A percentile compares a stretch with the other conserved stretches of the same genome.
These are phyloP conservation scores for Rhizopogon vulgaris DNA, from an alignment of 768 basidiomycete species.

Conservation along the genomic window DNA sequence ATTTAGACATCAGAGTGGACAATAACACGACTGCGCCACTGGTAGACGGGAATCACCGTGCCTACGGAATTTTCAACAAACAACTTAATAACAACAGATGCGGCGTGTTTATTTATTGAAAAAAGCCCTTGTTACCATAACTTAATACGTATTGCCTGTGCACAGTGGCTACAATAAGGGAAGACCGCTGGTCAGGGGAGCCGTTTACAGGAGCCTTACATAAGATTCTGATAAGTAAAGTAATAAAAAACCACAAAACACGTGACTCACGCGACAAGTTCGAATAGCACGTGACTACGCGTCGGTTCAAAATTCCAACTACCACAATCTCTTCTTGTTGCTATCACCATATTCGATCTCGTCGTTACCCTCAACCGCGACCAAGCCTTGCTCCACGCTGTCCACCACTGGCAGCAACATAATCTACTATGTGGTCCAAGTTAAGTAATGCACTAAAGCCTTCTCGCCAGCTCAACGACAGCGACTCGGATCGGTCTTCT, in stretches of 20 bases:
- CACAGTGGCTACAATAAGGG: no score
- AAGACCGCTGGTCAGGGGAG: no score
- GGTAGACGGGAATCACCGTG: no score
- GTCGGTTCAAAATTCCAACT: neutral
- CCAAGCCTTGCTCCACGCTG: neutral
- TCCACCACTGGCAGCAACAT: neutral
- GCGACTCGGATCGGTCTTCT: constrained; percentile 12
- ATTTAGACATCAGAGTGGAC: no score
- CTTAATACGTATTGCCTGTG: no score
- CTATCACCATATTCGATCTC: neutral
- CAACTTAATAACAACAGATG: no score
- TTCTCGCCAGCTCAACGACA: constrained; percentile 19
- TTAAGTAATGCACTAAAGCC: constrained; percentile 50
- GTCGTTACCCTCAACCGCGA: neutral
- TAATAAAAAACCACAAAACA: constrained; percentile 7
- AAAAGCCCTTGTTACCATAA: no score
- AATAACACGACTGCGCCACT: no score
- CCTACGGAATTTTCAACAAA: no score
- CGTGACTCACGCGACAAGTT: constrained; percentile 25
- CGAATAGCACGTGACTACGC: constrained; percentile 21
- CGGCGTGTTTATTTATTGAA: no score
- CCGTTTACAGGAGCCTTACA: no score
- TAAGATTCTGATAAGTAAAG: no score
- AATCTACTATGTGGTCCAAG: constrained; percentile 52
- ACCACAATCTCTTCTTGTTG: neutral